Percentiles rank a stretch among this genome's conserved stretches.
phyloP scores from a whole-genome alignment of 1,284 basidiomycete genomes.

The Ceratobasidium sp. region DNA sequence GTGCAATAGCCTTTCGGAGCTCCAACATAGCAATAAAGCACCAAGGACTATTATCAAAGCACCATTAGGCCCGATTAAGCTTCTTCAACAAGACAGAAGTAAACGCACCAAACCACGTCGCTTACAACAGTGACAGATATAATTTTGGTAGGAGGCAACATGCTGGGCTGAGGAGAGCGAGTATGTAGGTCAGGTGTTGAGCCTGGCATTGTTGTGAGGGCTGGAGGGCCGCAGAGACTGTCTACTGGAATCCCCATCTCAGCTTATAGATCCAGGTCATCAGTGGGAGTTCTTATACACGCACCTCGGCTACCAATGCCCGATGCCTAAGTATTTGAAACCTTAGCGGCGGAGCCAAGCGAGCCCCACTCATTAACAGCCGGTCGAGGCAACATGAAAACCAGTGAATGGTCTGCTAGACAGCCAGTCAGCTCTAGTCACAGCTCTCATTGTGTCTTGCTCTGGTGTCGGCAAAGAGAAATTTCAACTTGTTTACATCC shows the following conservation, averaged over 20 bases:
- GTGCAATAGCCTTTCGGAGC: constrained; percentile 69
- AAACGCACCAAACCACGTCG: constrained; percentile 27
- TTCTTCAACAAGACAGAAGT: not conserved
- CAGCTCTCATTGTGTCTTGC: no score
- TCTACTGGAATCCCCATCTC: not conserved
- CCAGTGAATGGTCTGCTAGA: not conserved
- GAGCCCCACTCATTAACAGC: not conserved
- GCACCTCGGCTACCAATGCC: constrained; percentile 13
- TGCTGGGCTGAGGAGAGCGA: not conserved
- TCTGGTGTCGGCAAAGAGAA: not conserved
- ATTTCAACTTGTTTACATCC: not conserved
- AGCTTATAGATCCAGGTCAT: not conserved
- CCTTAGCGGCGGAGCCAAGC: not conserved
- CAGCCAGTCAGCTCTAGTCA: not conserved
- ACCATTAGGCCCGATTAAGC: not conserved
- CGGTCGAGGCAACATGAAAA: not conserved
- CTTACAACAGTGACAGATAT: constrained; percentile 17
- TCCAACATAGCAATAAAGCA: constrained; percentile 57
- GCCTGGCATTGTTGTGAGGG: constrained; percentile 7
- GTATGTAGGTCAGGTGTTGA: not conserved
- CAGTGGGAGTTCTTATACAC: constrained; percentile 24
- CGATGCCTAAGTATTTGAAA: constrained; percentile 25
- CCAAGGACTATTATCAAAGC: constrained; percentile 23
- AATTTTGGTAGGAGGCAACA: not conserved
- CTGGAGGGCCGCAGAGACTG: not conserved